phyloP scores from a whole-genome alignment of 179 eudicot genomes.

The Heliamphora pulchella region DNA sequence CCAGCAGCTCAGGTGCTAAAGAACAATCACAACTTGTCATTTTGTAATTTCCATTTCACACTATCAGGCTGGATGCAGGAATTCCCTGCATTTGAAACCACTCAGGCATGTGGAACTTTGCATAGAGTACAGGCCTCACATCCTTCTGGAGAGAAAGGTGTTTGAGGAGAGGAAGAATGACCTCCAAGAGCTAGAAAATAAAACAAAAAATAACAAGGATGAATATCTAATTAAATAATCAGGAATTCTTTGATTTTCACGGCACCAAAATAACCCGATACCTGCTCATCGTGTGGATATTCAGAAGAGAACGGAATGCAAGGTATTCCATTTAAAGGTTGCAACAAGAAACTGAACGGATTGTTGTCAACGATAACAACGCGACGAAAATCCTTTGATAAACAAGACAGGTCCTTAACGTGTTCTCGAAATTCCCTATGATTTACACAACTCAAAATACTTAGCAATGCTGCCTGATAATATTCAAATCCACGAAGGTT shows the following conservation, averaged over 20 bases:
- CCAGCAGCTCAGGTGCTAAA: not conserved
- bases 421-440: constrained; percentile 82
- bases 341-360: constrained; percentile 93
- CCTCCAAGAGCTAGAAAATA: constrained; percentile 65
- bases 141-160: constrained; percentile 64
- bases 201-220: not conserved
- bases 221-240: not conserved
- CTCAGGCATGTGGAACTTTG: constrained; percentile 83
- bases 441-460: constrained; percentile 1
- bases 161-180: constrained; percentile 74
- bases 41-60: not conserved
- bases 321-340: constrained; percentile 87
- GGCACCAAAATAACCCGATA: constrained; percentile 12
- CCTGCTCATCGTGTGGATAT: constrained; percentile 87
- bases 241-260: not conserved
- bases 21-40: not conserved
- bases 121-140: constrained; percentile 68
- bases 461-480: not conserved
- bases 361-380: constrained; percentile 86
- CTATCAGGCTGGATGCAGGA: constrained; percentile 21
- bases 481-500: not conserved
- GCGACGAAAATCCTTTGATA: constrained; percentile 65
- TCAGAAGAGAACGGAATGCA: constrained; percentile 89
- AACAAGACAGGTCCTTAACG: constrained; percentile 77
- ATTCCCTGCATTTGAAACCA: constrained; percentile 96